phyloP scores from a whole-genome alignment of 371 early-diverging fungal species.

The Rhizopus arrhizus region DNA sequence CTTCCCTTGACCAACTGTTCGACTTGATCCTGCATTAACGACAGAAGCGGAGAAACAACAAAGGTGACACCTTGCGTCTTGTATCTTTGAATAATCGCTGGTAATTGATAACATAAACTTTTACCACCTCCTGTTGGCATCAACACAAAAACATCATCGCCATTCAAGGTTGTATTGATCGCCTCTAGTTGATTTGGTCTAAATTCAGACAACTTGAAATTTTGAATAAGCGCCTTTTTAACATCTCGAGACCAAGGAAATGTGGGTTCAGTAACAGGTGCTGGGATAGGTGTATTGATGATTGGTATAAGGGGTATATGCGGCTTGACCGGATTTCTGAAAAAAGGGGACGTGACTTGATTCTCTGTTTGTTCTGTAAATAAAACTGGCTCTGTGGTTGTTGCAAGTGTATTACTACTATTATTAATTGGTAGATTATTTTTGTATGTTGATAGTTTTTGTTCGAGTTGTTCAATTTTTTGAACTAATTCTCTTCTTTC shows the following conservation, averaged over 20 bases:
- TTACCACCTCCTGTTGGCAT: slow-evolving; percentile 99
- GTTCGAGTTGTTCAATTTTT: not conserved
- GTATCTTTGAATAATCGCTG: slow-evolving; percentile 72
- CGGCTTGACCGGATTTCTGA: not conserved
- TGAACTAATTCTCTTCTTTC: not conserved
- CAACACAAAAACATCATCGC: slow-evolving; percentile 95
- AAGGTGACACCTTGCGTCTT: slow-evolving; percentile 80
- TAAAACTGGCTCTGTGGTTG: not conserved
- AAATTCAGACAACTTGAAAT: slow-evolving; percentile 84
- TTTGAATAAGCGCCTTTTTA: slow-evolving; percentile 64
- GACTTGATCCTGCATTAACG: slow-evolving; percentile 99
- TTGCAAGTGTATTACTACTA: not conserved
- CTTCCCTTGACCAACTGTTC: slow-evolving; percentile 70
- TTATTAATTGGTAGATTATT: not conserved
- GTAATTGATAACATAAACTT: slow-evolving; percentile 97
- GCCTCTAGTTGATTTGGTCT: slow-evolving; percentile 93
- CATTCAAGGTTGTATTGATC: slow-evolving; percentile 87
- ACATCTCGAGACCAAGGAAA: slow-evolving; percentile 85
- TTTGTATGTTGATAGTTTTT: not conserved
- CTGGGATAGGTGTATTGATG: not conserved
- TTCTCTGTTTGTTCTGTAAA: not conserved
- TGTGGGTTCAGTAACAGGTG: slow-evolving; percentile 8
- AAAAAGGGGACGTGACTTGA: not conserved
- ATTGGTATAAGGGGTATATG: not conserved
- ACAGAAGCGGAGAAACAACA: slow-evolving; percentile 96